phyloP scores from a whole-genome alignment of 345 rosid genomes.

The Murraya koenigii region DNA sequence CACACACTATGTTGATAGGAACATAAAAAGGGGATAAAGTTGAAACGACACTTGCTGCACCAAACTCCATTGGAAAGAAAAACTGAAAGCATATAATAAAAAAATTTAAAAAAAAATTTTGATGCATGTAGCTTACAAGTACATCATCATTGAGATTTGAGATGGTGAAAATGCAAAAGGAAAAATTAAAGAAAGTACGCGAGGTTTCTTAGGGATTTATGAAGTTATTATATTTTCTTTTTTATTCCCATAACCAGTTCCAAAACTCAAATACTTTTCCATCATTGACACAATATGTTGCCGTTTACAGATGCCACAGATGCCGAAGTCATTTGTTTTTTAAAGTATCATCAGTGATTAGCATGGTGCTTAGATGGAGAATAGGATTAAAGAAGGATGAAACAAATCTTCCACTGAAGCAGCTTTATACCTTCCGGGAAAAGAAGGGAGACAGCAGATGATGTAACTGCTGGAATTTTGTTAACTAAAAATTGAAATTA shows the following conservation, averaged over 20 bases:
- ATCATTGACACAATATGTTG: not conserved
- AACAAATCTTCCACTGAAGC: conserved; percentile 49
- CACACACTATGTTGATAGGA: too few relatives aligned
- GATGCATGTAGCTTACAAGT: not conserved
- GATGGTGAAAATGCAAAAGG: not conserved
- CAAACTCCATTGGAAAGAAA: too few relatives aligned
- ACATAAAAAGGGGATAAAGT: too few relatives aligned
- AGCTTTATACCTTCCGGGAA: conserved; percentile 92
- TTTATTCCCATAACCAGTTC: not conserved
- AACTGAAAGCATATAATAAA: too few relatives aligned
- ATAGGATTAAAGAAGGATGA: not conserved
- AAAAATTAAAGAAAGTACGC: not conserved
- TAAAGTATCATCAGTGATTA: not conserved
- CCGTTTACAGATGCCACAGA: not conserved
- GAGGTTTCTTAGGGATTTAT: not conserved
- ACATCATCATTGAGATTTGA: not conserved
- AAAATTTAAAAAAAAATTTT: too few relatives aligned
- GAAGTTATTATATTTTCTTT: not conserved
- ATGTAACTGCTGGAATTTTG: too few relatives aligned
- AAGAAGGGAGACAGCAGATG: too few relatives aligned
- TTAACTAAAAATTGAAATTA: too few relatives aligned
- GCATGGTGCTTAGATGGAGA: not conserved
- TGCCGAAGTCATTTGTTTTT: not conserved
- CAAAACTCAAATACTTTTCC: not conserved
- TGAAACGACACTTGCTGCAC: too few relatives aligned